Base-by-base conservation (phyloP, 805 yeast species). In the Kluyveromyces starmeri region DNA sequence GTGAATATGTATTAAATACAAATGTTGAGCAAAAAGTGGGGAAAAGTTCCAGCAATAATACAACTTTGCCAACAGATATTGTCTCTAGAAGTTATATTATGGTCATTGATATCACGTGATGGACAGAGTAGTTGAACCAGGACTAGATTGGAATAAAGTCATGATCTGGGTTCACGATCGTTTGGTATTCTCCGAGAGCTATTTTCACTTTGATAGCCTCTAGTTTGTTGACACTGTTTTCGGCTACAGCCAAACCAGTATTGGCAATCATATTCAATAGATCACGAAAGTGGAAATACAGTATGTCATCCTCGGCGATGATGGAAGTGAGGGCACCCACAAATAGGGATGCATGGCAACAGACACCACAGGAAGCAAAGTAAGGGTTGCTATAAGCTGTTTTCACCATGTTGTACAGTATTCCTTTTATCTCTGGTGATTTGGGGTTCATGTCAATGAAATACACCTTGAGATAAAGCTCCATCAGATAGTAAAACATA, bases 331-430 rank as follows among this genome's bases (percentile, higher is more conserved):
- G 29, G 3, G 38, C 38, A 15, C 34, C 27, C 18, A 29, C 19
- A 23, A 32, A 37, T 11, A 40, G 17, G 1, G 44, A 25, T 33
- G 39, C 35, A 23, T 41, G 37, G 21, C 37, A 38, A 13, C 20
- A 15, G 1, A 20, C 20, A 4, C 33, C 36, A 3, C 27, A 25
- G 5, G 32, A 12, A 16, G 28, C 15, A n/a, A 12, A 15, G 21
- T 38, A 32, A 9, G 44, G 44, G 12, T 28, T 35, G 4, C 32
- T 21, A 23, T 38, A 41, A 30, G 37, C 29, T 12, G 24, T 14
- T 33, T 35, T 35, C 23, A 41, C 35, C n/a, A 34, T 22, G 5
- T 32, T 27, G 22, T 41, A 41, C n/a, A 41, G 17, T 2, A 27
- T 10, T 4, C 11, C 11, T 11, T 7, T 17, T 5, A 38, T 35